phyloP scores from a whole-genome alignment of 768 basidiomycete genomes.

The Podaxis carcinomalis region DNA sequence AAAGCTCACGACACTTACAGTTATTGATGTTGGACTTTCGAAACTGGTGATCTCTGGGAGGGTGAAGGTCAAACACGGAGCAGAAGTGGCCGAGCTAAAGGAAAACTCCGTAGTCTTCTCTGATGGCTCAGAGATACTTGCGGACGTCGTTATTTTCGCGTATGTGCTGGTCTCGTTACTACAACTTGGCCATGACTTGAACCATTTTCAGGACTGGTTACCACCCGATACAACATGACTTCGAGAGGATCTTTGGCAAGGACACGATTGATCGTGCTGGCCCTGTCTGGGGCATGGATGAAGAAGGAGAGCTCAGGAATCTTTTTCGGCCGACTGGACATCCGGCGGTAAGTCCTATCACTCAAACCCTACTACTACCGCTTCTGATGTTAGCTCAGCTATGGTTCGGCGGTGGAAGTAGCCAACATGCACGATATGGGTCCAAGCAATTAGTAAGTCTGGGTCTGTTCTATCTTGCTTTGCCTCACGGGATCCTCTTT shows the following conservation, averaged over 20 bases:
- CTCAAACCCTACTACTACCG: background rate
- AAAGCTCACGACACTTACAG: conserved; percentile 8
- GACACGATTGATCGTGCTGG: conserved; percentile 26
- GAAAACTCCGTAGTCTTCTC: conserved; percentile 31
- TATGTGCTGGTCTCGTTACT: conserved; percentile 11
- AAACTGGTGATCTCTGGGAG: conserved; percentile 49
- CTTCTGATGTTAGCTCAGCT: conserved; percentile 20
- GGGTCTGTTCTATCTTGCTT: background rate
- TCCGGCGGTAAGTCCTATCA: conserved; percentile 28
- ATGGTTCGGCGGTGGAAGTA: conserved; percentile 38
- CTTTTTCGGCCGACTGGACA: conserved; percentile 37
- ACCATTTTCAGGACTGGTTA: background rate
- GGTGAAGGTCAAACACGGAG: conserved; percentile 55
- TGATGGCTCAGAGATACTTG: conserved; percentile 33
- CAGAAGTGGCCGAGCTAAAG: conserved; percentile 33
- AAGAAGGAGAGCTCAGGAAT: conserved; percentile 35
- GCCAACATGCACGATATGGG: conserved; percentile 23
- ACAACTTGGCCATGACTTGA: too few species aligned
- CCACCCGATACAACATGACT: conserved; percentile 21
- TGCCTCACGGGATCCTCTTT: too few species aligned
- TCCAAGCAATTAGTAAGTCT: conserved; percentile 33
- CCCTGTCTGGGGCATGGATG: conserved; percentile 34
- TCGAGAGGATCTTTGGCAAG: conserved; percentile 30
- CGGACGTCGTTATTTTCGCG: conserved; percentile 46
- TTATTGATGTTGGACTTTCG: conserved; percentile 44